Percentiles rank a stretch among this genome's conserved stretches.
Conservation (phyloP, 2,329 filamentous ascomycete species). For the Pseudofabraea citricarpa region DNA sequence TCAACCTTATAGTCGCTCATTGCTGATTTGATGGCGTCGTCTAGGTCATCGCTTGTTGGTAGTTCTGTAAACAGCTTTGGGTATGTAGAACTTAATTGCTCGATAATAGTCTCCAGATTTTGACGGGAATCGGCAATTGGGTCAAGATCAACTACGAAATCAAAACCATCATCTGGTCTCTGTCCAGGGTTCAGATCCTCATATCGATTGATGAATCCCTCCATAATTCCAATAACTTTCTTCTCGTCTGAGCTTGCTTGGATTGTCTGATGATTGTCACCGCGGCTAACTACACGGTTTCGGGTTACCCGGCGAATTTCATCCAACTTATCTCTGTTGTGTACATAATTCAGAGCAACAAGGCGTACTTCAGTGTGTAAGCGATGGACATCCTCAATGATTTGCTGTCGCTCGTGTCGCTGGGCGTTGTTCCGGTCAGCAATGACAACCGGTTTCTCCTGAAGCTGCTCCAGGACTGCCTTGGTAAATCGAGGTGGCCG, state of each 20-base stretch:
- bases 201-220: constrained; percentile 84
- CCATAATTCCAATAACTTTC: constrained; percentile 89
- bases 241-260: constrained; percentile 69
- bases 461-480: constrained; percentile 60
- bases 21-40: constrained; percentile 71
- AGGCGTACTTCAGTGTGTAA: constrained; percentile 61
- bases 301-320: constrained; percentile 71
- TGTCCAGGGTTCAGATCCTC: constrained; percentile 65
- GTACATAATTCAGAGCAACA: constrained; percentile 84
- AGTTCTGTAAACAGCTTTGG: constrained; percentile 69
- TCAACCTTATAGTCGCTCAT: constrained; percentile 73
- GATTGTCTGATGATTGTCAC: constrained; percentile 97
- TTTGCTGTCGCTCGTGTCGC: constrained; percentile 79
- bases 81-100: constrained; percentile 67
- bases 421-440: constrained; percentile 95
- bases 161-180: constrained; percentile 76
- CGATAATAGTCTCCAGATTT: constrained; percentile 79
- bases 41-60: constrained; percentile 69
- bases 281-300: constrained; percentile 74
- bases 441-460: constrained; percentile 67
- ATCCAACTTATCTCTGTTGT: constrained; percentile 63
- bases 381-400: constrained; percentile 72
- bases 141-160: constrained; percentile 80
- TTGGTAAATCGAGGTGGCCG: constrained; percentile 76
- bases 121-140: constrained; percentile 70